These are phyloP conservation scores for Blastocystis sp. DNA, from an alignment of 352 stramenopile genomes.

Conservation along the genomic window DNA sequence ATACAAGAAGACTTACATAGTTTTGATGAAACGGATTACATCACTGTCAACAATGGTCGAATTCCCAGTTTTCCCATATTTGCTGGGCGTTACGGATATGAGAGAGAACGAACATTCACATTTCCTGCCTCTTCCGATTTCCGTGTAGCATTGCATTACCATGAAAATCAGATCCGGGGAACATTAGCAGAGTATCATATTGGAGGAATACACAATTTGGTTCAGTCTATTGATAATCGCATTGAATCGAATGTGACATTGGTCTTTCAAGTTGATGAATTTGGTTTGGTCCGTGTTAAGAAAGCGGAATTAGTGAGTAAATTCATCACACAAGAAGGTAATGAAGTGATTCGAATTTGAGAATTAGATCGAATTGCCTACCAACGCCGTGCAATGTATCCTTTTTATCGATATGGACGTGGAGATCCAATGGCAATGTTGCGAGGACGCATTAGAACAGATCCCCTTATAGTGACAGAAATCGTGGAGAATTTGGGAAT, in stretches of 20 bases:
- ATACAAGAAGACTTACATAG: not conserved
- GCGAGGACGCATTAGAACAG: not conserved
- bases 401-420: not conserved
- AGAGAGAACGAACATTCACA: not conserved
- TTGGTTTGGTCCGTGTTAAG: not conserved
- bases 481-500: not conserved
- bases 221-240: not conserved
- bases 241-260: conserved; percentile 5
- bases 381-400: not conserved
- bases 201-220: not conserved
- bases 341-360: too few species aligned
- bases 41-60: not conserved
- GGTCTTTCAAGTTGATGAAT: not conserved
- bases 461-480: not conserved
- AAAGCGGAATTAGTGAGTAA: not conserved
- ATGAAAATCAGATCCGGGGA: not conserved
- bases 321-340: not conserved
- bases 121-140: conserved; percentile 29
- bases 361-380: conserved; percentile 2
- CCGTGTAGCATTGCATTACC: not conserved
- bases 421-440: not conserved
- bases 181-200: conserved; percentile 4
- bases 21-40: not conserved
- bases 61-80: not conserved
- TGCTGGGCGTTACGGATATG: not conserved